Base-by-base conservation (phyloP, 805 yeast genomes). In the Helenozyma baotianmanensis region DNA sequence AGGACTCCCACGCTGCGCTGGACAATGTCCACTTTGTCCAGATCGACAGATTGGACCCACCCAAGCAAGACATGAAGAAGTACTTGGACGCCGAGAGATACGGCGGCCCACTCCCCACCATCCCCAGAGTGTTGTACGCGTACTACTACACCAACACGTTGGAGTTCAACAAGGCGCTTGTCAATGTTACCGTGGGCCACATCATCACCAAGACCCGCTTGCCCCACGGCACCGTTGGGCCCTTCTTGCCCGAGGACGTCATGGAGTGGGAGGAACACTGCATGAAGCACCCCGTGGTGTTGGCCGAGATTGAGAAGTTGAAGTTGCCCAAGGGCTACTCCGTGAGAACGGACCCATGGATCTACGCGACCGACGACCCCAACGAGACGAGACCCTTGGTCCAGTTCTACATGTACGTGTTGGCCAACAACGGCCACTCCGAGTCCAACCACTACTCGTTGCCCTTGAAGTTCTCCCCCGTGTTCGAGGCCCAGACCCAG, bases 261-360 rank as follows among this genome's bases (percentile, higher is more conserved):
- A 50, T 45, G 29, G 76, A 64, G 28, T 62, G 76, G 53, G 89
- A 82, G 59, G 56, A 58, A 4, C 50, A 62, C 32, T 68, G 76
- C 39, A 50, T 61, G 47, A 47, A 56, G 16, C 82, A 80, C 51
- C 88, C 88, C 13, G 39, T 50, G 2, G 78, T 81, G 40, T 43
- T 55, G 40, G 83, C 79, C 16, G 88, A 82, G 56, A 67, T 81
- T 46, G 82, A 68, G 38, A 80, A 81, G 55, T 67, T 82, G 58
- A 69, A 76, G 43, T 64, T 82, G 38, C 89, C 88, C 40, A 51
- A 62, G 44, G 72, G 52, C 54, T 72, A 55, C 62, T 53, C 55
- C 22, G 79, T 80, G 30, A 71, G 78, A 46, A 72, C 72, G 52
- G 90, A 82, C 54, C 86, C 89, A 33, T 84, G 95, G 94, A 84